phyloP scores from a whole-genome alignment of 257 asterid species.

The Rubia yunnanensis region DNA sequence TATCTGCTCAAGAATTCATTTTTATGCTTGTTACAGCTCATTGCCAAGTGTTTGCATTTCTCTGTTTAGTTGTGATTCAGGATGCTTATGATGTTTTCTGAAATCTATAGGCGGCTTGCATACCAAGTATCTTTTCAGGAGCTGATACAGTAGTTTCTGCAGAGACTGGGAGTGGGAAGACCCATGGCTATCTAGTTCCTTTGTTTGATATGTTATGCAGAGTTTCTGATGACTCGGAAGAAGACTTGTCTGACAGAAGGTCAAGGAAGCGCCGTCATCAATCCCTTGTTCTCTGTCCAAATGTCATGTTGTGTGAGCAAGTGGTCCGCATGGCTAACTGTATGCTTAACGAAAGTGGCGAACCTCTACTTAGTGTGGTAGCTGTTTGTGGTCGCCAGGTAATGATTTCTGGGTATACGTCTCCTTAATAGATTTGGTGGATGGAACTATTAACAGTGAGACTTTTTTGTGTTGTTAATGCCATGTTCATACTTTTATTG shows the following conservation, averaged over 20 bases:
- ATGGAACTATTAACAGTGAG: not conserved
- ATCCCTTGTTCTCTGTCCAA: constrained; percentile 89
- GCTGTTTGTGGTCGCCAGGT: constrained; percentile 95
- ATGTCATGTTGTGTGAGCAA: constrained; percentile 95
- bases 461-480: not conserved
- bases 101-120: constrained; percentile 62
- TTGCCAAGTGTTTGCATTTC: not conserved
- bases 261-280: constrained; percentile 24
- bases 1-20: not conserved
- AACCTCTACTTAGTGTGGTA: constrained; percentile 58
- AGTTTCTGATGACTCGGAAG: constrained; percentile 25
- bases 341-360: constrained; percentile 44
- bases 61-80: not conserved
- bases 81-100: constrained; percentile 18
- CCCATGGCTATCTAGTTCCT: constrained; percentile 90
- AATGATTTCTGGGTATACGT: constrained; percentile 1
- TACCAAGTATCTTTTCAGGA: constrained; percentile 74
- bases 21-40: too few relatives aligned
- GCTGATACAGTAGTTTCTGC: constrained; percentile 90
- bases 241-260: constrained; percentile 22
- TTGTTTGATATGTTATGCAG: constrained; percentile 56
- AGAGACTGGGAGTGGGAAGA: constrained; percentile 97
- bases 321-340: constrained; percentile 88
- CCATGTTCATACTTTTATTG: constrained; percentile 6
- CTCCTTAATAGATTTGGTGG: not conserved